These are phyloP conservation scores for Neonothopanus nambi DNA, from an alignment of 1,284 basidiomycete species.

Conservation along the genomic window DNA sequence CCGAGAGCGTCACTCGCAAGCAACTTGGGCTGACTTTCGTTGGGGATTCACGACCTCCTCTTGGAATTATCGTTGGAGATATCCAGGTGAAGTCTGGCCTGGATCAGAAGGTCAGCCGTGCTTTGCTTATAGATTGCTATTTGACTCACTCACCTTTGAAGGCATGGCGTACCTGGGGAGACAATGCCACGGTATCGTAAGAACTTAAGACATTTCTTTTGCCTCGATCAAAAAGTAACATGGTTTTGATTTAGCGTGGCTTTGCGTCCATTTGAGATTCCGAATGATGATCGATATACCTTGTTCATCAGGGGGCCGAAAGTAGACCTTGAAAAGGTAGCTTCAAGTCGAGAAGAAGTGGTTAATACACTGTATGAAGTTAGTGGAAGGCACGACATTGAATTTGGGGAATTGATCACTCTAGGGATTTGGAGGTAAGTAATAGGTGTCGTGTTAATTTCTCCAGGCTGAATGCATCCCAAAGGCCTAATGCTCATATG, in stretches of 20 bases:
- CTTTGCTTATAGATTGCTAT: constrained; percentile 20
- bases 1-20: constrained; percentile 40
- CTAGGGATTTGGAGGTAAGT: constrained; percentile 8
- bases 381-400: constrained; percentile 24
- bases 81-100: constrained; percentile 12
- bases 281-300: constrained; percentile 30
- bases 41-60: constrained; percentile 32
- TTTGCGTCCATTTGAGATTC: constrained; percentile 31
- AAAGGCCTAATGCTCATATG: not conserved
- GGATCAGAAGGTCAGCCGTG: constrained; percentile 25
- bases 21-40: constrained; percentile 43
- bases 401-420: constrained; percentile 7
- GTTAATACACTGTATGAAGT: constrained; percentile 30
- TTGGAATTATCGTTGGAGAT: not conserved
- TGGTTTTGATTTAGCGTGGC: constrained; percentile 26
- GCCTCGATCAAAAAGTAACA: constrained; percentile 17
- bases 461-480: not conserved
- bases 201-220: constrained; percentile 34
- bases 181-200: constrained; percentile 27
- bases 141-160: constrained; percentile 30
- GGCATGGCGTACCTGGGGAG: constrained; percentile 32
- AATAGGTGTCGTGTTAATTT: not conserved
- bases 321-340: constrained; percentile 28
- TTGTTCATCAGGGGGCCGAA: constrained; percentile 32
- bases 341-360: constrained; percentile 29